phyloP scores from a whole-genome alignment of 208 protist genomes.

The Naegleria lovaniensis region DNA sequence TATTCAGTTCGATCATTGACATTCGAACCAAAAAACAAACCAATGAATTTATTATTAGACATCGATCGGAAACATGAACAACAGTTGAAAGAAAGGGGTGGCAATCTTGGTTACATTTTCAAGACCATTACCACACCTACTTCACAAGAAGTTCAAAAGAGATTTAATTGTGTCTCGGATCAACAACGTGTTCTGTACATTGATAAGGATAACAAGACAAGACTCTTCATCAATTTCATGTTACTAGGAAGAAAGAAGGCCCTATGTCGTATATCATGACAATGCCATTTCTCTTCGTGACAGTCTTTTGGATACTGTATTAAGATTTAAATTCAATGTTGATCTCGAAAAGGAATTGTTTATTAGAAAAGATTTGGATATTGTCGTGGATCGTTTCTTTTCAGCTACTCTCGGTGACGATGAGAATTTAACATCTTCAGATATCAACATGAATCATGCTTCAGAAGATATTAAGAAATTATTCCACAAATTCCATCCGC shows the following conservation, averaged over 20 bases:
- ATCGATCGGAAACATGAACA: not conserved
- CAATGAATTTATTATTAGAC: slow-evolving; percentile 17
- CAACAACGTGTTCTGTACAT: not conserved
- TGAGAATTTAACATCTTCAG: not conserved
- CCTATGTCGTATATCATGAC: not conserved
- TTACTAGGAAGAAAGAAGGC: not conserved
- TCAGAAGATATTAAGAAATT: not conserved
- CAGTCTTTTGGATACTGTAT: too few species aligned
- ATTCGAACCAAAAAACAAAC: not conserved
- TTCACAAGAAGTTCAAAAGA: not conserved
- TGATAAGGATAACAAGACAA: too few species aligned
- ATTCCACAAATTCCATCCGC: not conserved
- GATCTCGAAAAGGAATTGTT: not conserved
- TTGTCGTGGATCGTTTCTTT: not conserved
- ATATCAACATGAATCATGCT: not conserved
- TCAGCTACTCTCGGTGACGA: not conserved
- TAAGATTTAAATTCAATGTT: slow-evolving; percentile 19
- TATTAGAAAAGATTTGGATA: not conserved
- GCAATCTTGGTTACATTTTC: not conserved
- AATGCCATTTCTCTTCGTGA: not conserved
- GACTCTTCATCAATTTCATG: too few species aligned
- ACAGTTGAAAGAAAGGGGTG: not conserved
- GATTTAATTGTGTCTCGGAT: slow-evolving; percentile 7
- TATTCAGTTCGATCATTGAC: not conserved
- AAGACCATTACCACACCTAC: not conserved